These are phyloP conservation scores for Talaromyces sp. DNA, from an alignment of 2,329 filamentous ascomycete genomes.

Conservation along the genomic window DNA sequence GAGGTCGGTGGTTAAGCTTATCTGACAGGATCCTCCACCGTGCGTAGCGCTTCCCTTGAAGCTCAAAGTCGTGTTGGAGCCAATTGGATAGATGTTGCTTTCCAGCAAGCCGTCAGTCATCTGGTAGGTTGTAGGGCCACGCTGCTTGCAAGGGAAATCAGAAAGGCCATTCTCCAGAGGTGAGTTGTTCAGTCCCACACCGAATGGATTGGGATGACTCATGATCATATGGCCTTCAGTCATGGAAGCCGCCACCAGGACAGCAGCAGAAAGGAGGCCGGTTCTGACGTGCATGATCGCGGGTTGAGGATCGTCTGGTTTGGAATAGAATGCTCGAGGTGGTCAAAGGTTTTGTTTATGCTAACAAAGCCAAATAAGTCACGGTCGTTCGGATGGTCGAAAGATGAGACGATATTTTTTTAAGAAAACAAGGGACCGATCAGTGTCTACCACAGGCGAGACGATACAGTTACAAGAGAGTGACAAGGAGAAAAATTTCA, in stretches of 20 bases:
- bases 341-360: not conserved
- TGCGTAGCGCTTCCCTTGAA: slow-evolving; percentile 74
- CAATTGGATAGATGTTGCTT: slow-evolving; percentile 60
- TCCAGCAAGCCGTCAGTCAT: slow-evolving; percentile 12
- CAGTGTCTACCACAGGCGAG: slow-evolving; percentile 5
- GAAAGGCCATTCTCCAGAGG: slow-evolving; percentile 59
- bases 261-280: slow-evolving; percentile 36
- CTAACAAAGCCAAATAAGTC: not conserved
- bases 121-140: slow-evolving; percentile 26
- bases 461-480: not conserved
- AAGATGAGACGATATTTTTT: not conserved
- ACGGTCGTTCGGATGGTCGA: not conserved
- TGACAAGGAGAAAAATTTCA: not conserved
- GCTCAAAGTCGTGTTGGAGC: slow-evolving; percentile 56
- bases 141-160: slow-evolving; percentile 80
- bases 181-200: slow-evolving; percentile 51
- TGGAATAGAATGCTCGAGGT: not conserved
- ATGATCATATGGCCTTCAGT: slow-evolving; percentile 75
- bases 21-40: slow-evolving; percentile 87
- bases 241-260: slow-evolving; percentile 50
- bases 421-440: not conserved
- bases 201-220: slow-evolving; percentile 62
- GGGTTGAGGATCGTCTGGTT: not conserved
- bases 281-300: not conserved
- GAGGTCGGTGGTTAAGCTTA: slow-evolving; percentile 76